Conservation (phyloP, 148 eudicot genomes). For the Rhododendron henanense region DNA sequence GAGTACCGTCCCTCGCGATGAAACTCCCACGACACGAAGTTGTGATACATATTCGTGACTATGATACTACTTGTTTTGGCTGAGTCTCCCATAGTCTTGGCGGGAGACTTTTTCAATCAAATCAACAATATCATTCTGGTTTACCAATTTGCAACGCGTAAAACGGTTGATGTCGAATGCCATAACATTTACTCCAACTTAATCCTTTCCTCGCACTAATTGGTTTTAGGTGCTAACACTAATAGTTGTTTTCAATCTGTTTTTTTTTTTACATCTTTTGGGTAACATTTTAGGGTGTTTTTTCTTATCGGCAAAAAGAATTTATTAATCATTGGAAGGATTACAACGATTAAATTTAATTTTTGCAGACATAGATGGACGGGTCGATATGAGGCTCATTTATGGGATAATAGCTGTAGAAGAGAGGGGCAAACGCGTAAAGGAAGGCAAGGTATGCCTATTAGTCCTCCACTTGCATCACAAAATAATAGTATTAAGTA, state of each 20-base stretch:
- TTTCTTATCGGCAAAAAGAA: background rate
- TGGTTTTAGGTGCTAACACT: background rate
- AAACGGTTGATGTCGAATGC: background rate
- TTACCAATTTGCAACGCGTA: background rate
- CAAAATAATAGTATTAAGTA: background rate
- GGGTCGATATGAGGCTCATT: constrained; percentile 96
- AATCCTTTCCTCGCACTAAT: background rate
- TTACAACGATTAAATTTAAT: background rate
- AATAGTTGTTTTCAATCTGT: background rate
- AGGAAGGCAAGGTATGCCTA: constrained; percentile 78
- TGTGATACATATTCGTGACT: background rate
- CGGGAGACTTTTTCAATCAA: background rate
- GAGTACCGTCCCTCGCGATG: background rate
- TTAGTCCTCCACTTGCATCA: background rate
- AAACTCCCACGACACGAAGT: background rate
- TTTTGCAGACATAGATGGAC: constrained; percentile 90
- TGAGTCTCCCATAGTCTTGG: background rate
- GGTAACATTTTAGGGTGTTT: background rate
- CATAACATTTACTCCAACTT: background rate
- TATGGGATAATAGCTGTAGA: constrained; percentile 97
- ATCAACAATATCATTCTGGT: background rate
- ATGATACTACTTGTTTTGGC: background rate
- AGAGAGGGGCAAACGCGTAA: constrained; percentile 98
- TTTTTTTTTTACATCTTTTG: background rate
- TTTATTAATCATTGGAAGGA: background rate